Evolutionary conservation across 345 rosid genomes (phyloP).

Genomic region (Aegle marmelos): DNA sequence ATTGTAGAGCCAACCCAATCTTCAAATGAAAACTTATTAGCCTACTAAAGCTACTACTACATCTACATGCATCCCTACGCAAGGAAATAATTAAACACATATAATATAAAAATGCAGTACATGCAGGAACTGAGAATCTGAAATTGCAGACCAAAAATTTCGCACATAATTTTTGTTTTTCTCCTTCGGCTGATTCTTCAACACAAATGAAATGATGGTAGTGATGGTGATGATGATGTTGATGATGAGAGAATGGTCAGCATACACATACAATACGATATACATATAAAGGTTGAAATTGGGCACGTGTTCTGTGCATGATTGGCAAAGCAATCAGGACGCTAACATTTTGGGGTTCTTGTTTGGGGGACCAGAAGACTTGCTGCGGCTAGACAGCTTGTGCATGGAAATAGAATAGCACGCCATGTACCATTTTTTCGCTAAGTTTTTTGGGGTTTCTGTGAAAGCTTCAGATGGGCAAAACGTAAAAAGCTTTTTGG

Average conservation of each 20-base stretch:
- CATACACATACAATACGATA: not conserved
- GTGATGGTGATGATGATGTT: not conserved
- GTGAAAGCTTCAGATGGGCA: slow-evolving; percentile 2
- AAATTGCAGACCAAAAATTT: not conserved
- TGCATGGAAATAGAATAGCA: slow-evolving; percentile 51
- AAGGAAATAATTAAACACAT: too few relatives aligned
- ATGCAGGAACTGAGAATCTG: not conserved
- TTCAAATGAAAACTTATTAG: too few relatives aligned
- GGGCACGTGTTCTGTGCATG: slow-evolving; percentile 42
- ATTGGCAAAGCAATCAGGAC: slow-evolving; percentile 36
- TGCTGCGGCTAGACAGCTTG: slow-evolving; percentile 17
- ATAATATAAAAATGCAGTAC: not conserved
- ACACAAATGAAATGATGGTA: not conserved
- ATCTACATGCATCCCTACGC: too few relatives aligned
- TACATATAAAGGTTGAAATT: slow-evolving; percentile 19
- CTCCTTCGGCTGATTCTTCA: not conserved
- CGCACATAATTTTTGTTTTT: not conserved
- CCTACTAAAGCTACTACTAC: too few relatives aligned
- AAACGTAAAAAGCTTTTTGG: not conserved
- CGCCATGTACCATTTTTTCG: slow-evolving; percentile 40
- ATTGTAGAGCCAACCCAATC: too few relatives aligned
- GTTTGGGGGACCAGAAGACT: slow-evolving; percentile 10
- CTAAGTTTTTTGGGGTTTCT: slow-evolving; percentile 21
- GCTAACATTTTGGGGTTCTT: slow-evolving; percentile 13
- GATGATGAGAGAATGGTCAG: slow-evolving; percentile 1